Evolutionary conservation across 2,329 filamentous ascomycete species (phyloP), one percentile per base, ranked within the genome.

Genomic region (Cercospora brassicicola): DNA sequence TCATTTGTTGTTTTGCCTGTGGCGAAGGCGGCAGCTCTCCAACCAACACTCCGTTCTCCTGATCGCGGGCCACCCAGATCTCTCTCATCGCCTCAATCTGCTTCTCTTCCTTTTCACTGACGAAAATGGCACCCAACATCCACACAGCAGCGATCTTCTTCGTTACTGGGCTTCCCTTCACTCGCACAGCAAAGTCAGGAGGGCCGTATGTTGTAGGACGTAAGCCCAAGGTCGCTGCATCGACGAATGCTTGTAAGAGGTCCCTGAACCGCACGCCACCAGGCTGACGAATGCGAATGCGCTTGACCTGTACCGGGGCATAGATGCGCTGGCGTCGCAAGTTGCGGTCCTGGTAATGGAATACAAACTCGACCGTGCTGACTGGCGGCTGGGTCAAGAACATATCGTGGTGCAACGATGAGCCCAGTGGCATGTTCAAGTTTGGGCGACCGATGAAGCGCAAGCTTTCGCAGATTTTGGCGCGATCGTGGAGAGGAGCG

Each of bases 101-200:
- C 4, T 48, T 42, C 18, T 61, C 28, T 48, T 71, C 69, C n/a
- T 66, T 57, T 13, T 67, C 45, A 18, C 48, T 66, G 23, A 61
- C 71, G 59, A 69, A 71, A 0, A 71, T 42, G 0, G 69, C 71
- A 0, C 71, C 71, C 8, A 72, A n/a, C 59, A 69, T 57, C 33
- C 59, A 72, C 0, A 71, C 48, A 3, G 51, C 39, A 0, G 64
- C 36, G 4, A 59, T 66, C 31, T 59, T 69, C 5, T 67, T 42
- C 18, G 31, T 48, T 10, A n/a, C 20, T 13, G 30, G 20, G 2
- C 20, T 55, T 6, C 48, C 65, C 6, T 4, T 2, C 2, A 63
- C 59, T 18, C 51, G 36, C 10, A 67, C 36, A 23, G n/a, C 10
- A 4, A 59, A 60, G 15, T 56, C 65, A 1, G 62, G 20, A n/a